Percentiles rank a stretch among this genome's conserved stretches.
Conservation (phyloP, 2,329 filamentous ascomycete species). For the Fonsecaea monophora region DNA sequence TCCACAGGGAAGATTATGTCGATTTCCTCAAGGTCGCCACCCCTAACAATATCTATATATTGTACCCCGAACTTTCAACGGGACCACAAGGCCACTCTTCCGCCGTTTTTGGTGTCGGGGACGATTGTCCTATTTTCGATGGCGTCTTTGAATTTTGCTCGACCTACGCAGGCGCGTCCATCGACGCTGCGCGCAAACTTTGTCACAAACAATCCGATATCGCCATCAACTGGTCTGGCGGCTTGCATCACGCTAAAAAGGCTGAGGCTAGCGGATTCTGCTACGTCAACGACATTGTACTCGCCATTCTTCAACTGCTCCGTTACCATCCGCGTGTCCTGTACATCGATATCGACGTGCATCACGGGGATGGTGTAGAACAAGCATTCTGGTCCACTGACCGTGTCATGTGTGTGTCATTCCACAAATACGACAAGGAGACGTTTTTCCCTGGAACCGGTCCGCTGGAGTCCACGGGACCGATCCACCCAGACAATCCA, state of each 20-base stretch:
- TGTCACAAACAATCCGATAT: conserved; percentile 88
- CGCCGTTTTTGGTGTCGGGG: conserved; percentile 83
- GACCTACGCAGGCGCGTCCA: conserved; percentile 86
- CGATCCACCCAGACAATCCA: conserved; percentile 79
- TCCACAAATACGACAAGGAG: conserved; percentile 91
- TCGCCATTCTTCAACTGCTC: conserved; percentile 87
- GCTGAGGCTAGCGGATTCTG: conserved; percentile 94
- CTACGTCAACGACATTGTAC: conserved; percentile 98
- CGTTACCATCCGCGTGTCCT: conserved; percentile 82
- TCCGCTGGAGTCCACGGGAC: conserved; percentile 83
- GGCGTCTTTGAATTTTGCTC: conserved; percentile 95
- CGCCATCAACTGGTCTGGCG: conserved; percentile 96
- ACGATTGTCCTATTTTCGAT: conserved; percentile 96
- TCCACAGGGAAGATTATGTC: conserved; percentile 88
- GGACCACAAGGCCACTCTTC: conserved; percentile 37
- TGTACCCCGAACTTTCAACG: conserved; percentile 42
- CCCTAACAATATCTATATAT: conserved; percentile 71
- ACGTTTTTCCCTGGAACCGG: conserved; percentile 91
- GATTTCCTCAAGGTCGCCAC: conserved; percentile 80
- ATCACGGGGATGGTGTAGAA: conserved; percentile 89
- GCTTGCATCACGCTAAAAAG: conserved; percentile 95
- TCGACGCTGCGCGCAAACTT: conserved; percentile 90
- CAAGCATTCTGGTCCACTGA: conserved; percentile 90
- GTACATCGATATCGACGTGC: conserved; percentile 94
- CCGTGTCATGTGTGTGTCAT: conserved; percentile 89